Base-by-base conservation (phyloP, 805 yeast species). In the Wickerhamiella musiphila region DNA sequence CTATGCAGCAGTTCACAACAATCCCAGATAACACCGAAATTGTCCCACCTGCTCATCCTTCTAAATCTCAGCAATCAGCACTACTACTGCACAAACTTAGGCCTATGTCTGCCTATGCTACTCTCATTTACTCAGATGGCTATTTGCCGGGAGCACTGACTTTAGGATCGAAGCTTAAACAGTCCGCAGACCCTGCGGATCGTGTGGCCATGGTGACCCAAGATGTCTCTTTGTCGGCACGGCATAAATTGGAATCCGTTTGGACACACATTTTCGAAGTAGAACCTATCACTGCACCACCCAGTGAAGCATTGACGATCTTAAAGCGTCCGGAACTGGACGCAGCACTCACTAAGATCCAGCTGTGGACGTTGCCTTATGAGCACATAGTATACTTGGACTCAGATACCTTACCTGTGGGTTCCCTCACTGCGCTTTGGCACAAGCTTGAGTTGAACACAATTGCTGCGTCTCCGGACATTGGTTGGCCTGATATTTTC, bases 401-500 rank as follows among this genome's bases (percentile, higher is more conserved):
- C 45, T 62, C 70, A 10, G 76, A 69, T 44, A 63, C 69, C 9
- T 52, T 69, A 28, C 71, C 72, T 2, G 28, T 60, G 13, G 40
- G 35, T 24, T 36, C 46, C 20, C 35, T 60, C n/a, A 54, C 43
- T 33, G 46, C 41, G 13, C 43, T 57, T 27, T 55, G 54, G 29
- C 51, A 15, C n/a, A 29, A 34, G 29, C 31, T 43, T 9, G 38
- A 24, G 3, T 27, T 25, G 13, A 34, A 33, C 15, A 37, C 34
- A 4, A 41, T 55, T 19, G 57, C 52, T 1, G 63, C 90, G 1
- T 59, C 74, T 11, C 78, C 92, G 0, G 94, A 82, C 54, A 61
- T 70, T n/a, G 93, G 93, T 10, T 82, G 92, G 78, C 93, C 93
- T 0, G 94, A 82, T 56, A 64, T 76, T 45, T 82, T 82, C 59